Conservation (phyloP, 805 yeast genomes). For the Ogataea methanolica region DNA sequence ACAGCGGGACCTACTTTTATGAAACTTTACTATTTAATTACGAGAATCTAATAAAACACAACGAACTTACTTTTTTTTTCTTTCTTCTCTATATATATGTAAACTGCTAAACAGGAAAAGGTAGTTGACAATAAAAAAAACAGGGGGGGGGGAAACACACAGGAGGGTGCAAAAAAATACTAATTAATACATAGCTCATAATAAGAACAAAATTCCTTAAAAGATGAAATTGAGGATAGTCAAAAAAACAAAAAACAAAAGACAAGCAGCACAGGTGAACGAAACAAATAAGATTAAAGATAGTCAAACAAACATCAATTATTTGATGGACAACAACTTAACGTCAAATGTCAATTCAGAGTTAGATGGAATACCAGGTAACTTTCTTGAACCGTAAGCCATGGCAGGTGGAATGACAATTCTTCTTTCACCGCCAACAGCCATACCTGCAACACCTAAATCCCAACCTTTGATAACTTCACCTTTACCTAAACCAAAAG, state of each 20-base stretch:
- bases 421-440: conserved; percentile 98
- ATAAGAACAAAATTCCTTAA: too few relatives aligned
- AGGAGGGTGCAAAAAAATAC: too few relatives aligned
- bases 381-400: conserved; percentile 92
- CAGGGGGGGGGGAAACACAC: too few relatives aligned
- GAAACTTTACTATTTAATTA: not conserved
- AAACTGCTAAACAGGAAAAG: too few relatives aligned
- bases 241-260: too few relatives aligned
- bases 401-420: conserved; percentile 91
- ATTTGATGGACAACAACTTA: conserved; percentile 86
- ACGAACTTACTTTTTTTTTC: not conserved
- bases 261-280: too few relatives aligned
- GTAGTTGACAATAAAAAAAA: too few relatives aligned
- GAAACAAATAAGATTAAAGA: not conserved
- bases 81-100: too few relatives aligned
- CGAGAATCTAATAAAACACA: not conserved
- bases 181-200: too few relatives aligned
- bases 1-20: conserved; percentile 22
- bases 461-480: conserved; percentile 99
- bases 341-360: conserved; percentile 95
- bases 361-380: conserved; percentile 98
- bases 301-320: conserved; percentile 16
- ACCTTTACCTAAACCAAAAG: conserved; percentile 88
- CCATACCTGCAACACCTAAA: conserved; percentile 97
- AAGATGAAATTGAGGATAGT: too few relatives aligned